phyloP scores from a whole-genome alignment of 345 rosid genomes.

The Salix udensis region DNA sequence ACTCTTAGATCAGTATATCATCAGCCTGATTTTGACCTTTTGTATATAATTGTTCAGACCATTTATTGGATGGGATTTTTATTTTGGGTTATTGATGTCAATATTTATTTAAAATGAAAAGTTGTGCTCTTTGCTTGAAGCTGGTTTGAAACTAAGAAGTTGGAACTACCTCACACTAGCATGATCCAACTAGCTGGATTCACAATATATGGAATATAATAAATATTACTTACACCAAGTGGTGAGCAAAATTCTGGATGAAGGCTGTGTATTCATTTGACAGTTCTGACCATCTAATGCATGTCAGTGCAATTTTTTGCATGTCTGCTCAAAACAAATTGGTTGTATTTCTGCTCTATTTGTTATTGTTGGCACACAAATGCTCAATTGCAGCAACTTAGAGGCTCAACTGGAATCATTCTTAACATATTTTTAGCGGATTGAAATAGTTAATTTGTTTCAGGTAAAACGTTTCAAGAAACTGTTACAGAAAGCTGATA shows the following conservation, averaged over 20 bases:
- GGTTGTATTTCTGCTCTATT: no score
- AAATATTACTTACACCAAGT: background rate
- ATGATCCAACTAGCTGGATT: no score
- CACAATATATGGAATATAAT: background rate
- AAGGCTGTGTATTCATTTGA: background rate
- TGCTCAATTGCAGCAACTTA: background rate
- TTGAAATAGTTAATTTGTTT: slow-evolving; percentile 15
- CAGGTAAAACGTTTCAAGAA: slow-evolving; percentile 77
- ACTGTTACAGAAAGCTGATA: slow-evolving; percentile 67
- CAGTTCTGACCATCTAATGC: background rate
- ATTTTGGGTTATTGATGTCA: background rate
- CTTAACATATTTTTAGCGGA: background rate
- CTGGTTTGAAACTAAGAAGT: background rate
- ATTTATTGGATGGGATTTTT: background rate
- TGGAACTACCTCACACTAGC: background rate
- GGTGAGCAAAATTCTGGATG: background rate
- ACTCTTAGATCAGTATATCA: background rate
- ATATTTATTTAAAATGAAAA: background rate
- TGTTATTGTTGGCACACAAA: background rate
- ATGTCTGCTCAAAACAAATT: no score
- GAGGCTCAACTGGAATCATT: background rate
- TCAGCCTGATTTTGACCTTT: background rate
- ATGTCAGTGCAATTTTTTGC: background rate
- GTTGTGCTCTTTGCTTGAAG: background rate
- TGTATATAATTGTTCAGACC: background rate